These are phyloP conservation scores for Russula vinacea DNA, from an alignment of 768 basidiomycete species.

Conservation along the genomic window DNA sequence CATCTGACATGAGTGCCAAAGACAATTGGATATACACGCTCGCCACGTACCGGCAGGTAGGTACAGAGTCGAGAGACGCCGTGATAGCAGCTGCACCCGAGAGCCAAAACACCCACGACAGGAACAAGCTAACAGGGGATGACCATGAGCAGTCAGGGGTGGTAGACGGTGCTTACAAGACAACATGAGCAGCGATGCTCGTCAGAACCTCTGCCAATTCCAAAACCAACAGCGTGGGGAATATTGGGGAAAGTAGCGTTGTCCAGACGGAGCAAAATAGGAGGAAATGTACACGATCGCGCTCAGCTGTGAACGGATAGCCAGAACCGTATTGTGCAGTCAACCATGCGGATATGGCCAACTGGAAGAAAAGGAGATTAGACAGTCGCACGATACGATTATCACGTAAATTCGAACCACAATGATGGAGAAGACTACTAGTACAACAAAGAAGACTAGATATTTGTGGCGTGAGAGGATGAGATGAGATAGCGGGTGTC, in stretches of 20 bases:
- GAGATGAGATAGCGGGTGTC: not conserved
- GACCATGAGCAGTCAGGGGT: not conserved
- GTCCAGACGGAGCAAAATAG: conserved; percentile 32
- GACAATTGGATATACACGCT: not conserved
- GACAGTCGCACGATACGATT: not conserved
- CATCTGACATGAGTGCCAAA: not conserved
- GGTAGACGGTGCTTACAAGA: conserved; percentile 21
- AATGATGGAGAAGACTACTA: conserved; percentile 27
- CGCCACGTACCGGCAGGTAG: conserved; percentile 25
- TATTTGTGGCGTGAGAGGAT: not conserved
- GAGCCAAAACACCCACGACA: conserved; percentile 32
- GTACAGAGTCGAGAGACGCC: conserved; percentile 11
- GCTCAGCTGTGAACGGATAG: conserved; percentile 47
- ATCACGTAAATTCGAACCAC: conserved; percentile 16
- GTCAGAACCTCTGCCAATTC: conserved; percentile 3
- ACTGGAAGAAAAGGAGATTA: conserved; percentile 39
- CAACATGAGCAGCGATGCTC: conserved; percentile 22
- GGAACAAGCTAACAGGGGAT: conserved; percentile 17
- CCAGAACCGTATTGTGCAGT: conserved; percentile 57
- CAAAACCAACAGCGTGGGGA: conserved; percentile 16
- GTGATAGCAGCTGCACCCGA: conserved; percentile 30
- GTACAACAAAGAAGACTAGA: conserved; percentile 19
- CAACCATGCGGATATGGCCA: conserved; percentile 72
- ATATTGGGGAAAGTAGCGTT: conserved; percentile 23
- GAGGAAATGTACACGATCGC: conserved; percentile 44